These are phyloP conservation scores for Acanthamoeba divionensis DNA, from an alignment of 208 protist genomes.

Conservation along the genomic window DNA sequence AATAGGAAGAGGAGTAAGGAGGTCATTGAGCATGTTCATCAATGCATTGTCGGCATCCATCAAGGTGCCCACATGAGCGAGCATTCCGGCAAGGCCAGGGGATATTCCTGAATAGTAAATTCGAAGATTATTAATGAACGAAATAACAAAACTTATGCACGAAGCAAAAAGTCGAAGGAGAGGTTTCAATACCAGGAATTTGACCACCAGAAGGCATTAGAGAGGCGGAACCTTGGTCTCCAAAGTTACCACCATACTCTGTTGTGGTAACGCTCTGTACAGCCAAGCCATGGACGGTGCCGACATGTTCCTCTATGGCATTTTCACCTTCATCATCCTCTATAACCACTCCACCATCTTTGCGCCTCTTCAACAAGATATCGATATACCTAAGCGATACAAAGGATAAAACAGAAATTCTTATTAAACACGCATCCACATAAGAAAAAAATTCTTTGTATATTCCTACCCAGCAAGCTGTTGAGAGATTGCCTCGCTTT, in stretches of 20 bases:
- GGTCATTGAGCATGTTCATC: conserved; percentile 53
- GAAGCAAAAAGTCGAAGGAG: no score
- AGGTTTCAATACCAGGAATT: background rate
- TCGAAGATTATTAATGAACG: no score
- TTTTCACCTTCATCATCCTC: conserved; percentile 67
- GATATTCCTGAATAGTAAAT: background rate
- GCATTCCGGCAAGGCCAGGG: conserved; percentile 47
- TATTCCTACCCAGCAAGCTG: conserved; percentile 73
- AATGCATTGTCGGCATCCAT: conserved; percentile 32
- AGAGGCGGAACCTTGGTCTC: conserved; percentile 13
- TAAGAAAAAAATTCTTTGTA: no score
- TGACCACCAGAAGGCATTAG: conserved; percentile 41
- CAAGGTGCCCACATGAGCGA: conserved; percentile 55
- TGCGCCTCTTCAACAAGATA: conserved; percentile 71
- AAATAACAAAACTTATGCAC: no score
- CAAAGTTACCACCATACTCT: conserved; percentile 15
- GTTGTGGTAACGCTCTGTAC: conserved; percentile 28
- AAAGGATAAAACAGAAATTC: no score
- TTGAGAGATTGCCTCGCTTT: conserved; percentile 74
- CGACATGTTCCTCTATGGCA: conserved; percentile 65
- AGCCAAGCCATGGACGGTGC: conserved; percentile 56
- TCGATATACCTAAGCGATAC: conserved; percentile 71
- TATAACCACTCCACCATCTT: conserved; percentile 61
- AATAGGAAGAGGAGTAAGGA: conserved; percentile 37
- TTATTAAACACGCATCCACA: no score